Evolutionary conservation across 1,284 basidiomycete species (phyloP).

Genomic region (Puccinia novopanici): DNA sequence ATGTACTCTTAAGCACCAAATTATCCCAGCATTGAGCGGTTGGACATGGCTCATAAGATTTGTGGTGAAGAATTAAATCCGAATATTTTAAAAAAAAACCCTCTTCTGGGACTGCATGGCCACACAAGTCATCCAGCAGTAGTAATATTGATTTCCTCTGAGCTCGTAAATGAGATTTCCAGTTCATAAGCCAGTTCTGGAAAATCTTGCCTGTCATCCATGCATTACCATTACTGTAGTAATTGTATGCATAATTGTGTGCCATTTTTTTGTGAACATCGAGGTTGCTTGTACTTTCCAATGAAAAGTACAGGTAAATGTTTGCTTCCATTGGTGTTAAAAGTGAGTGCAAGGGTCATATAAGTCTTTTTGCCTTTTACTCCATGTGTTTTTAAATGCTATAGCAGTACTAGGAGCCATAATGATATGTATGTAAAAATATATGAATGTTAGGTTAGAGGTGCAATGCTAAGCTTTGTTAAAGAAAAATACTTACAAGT

Average conservation of each 20-base stretch:
- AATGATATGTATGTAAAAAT: not conserved
- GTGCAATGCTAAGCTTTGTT: no score
- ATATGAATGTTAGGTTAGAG: not conserved
- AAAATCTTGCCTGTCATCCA: conserved; percentile 17
- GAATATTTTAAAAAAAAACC: not conserved
- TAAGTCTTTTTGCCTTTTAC: conserved; percentile 14
- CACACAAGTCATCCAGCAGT: conserved; percentile 10
- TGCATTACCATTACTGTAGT: conserved; percentile 9
- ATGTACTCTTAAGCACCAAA: not conserved
- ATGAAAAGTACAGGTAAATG: conserved; percentile 22
- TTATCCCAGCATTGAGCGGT: conserved; percentile 21
- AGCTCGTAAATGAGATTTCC: not conserved
- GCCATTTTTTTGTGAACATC: not conserved
- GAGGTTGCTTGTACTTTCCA: conserved; percentile 10
- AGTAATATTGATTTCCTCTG: not conserved
- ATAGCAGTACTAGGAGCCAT: conserved; percentile 39
- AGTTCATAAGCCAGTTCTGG: conserved; percentile 14
- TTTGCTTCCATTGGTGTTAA: conserved; percentile 13
- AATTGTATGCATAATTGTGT: not conserved
- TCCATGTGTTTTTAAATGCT: not conserved
- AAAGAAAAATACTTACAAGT: not conserved
- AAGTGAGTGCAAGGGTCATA: no score
- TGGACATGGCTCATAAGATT: conserved; percentile 18
- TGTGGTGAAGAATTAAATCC: not conserved
- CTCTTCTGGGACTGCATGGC: not conserved